Percentiles rank a stretch among this genome's conserved stretches.
Evolutionary conservation across 2,329 filamentous ascomycete genomes (phyloP).

Genomic region (Colletotrichum chlorophyti): DNA sequence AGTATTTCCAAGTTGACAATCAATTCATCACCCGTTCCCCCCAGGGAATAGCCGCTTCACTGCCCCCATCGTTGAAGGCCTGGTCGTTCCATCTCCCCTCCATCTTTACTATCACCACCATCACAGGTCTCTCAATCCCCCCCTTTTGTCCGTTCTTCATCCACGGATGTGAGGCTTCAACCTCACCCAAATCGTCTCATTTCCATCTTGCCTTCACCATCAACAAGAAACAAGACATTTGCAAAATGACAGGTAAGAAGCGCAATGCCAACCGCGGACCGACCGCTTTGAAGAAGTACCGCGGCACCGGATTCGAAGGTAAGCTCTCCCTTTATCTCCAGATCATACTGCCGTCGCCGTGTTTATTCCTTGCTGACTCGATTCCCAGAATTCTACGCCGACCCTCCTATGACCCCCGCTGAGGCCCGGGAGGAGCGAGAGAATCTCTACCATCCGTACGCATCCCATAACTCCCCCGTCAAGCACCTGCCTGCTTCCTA

Average conservation of each 20-base stretch:
- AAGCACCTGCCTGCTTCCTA: too few relatives aligned
- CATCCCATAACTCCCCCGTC: slow-evolving; percentile 9
- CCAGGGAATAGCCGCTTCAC: too few relatives aligned
- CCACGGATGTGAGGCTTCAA: too few relatives aligned
- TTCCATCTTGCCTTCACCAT: background rate
- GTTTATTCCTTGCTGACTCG: slow-evolving; percentile 22
- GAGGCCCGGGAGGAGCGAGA: slow-evolving; percentile 70
- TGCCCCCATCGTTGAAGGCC: too few relatives aligned
- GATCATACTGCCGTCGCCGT: background rate
- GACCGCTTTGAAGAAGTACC: slow-evolving; percentile 48
- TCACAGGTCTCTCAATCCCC: too few relatives aligned
- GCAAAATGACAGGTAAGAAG: slow-evolving; percentile 31
- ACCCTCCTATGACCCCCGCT: slow-evolving; percentile 76
- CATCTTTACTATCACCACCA: too few relatives aligned
- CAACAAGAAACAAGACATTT: background rate
- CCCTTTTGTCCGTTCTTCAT: too few relatives aligned
- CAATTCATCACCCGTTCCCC: too few relatives aligned
- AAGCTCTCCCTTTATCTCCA: slow-evolving; percentile 28
- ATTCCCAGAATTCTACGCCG: slow-evolving; percentile 73
- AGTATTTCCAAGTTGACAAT: too few relatives aligned
- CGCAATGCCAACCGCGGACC: slow-evolving; percentile 40
- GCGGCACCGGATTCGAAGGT: slow-evolving; percentile 75
- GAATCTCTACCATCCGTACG: slow-evolving; percentile 71
- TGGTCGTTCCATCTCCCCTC: too few relatives aligned
- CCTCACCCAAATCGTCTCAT: too few relatives aligned